Evolutionary conservation across 306 rosid species (phyloP).

Genomic region (Vigna angularis): DNA sequence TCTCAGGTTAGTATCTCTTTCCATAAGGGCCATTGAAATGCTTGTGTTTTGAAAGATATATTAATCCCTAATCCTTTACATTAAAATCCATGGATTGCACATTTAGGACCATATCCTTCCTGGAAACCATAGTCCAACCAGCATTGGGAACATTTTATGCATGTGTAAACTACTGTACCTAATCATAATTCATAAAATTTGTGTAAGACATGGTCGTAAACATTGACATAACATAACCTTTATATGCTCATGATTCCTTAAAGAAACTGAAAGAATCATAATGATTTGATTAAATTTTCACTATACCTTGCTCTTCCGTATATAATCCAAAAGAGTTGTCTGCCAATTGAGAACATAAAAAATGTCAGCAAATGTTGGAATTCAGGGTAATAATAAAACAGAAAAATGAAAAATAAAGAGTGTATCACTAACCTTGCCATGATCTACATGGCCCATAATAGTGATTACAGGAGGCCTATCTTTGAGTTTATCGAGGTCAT

Average conservation of each 20-base stretch:
- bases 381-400: constrained; percentile 25
- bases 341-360: constrained; percentile 55
- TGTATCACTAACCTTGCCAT: constrained; percentile 76
- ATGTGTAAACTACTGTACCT: constrained; percentile 16
- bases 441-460: constrained; percentile 99
- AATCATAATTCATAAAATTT: constrained; percentile 22
- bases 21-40: background rate
- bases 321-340: constrained; percentile 95
- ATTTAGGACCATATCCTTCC: constrained; percentile 17
- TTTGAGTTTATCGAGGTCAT: constrained; percentile 83
- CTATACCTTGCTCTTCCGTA: constrained; percentile 91
- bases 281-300: constrained; percentile 37
- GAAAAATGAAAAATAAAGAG: constrained; percentile 27
- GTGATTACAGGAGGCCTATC: constrained; percentile 95
- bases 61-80: constrained; percentile 14
- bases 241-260: background rate
- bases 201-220: constrained; percentile 24
- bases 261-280: constrained; percentile 37
- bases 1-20: constrained; percentile 4
- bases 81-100: constrained; percentile 27
- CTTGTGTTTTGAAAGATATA: constrained; percentile 22
- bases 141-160: constrained; percentile 2
- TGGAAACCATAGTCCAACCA: constrained; percentile 15
- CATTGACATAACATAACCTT: constrained; percentile 6
- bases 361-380: constrained; percentile 48